Evolutionary conservation across 305 asterid genomes (phyloP).

Genomic region (Rubia peregrina): DNA sequence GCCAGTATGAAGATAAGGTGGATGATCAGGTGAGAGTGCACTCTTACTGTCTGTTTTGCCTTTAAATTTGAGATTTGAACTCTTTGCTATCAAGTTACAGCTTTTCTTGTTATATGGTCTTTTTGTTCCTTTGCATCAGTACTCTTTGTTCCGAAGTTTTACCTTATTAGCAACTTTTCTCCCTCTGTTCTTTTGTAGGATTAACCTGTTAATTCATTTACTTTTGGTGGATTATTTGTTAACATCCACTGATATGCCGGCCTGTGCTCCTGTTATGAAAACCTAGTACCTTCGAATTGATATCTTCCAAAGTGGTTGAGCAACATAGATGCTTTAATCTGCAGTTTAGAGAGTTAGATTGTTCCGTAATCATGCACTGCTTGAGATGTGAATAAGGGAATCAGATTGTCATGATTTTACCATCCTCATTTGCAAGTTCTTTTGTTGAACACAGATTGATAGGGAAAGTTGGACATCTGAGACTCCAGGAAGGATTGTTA

Average conservation of each 20-base stretch:
- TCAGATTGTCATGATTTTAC: not conserved
- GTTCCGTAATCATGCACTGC: not conserved
- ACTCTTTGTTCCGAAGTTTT: not conserved
- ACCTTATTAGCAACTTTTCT: not conserved
- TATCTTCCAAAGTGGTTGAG: not conserved
- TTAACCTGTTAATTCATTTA: not conserved
- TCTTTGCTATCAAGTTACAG: not conserved
- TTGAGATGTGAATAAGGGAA: not conserved
- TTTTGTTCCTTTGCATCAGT: not conserved
- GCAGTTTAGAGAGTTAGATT: not conserved
- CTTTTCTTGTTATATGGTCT: not conserved
- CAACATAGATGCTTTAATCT: not conserved
- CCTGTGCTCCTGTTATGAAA: not conserved
- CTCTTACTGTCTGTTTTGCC: not conserved
- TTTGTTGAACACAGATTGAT: conserved; percentile 28
- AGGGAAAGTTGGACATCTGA: conserved; percentile 13
- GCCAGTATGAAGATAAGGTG: conserved; percentile 39
- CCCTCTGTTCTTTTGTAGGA: not conserved
- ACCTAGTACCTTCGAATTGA: not conserved
- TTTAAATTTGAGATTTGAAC: not conserved
- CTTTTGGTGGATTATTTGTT: conserved; percentile 1
- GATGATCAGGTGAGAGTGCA: conserved; percentile 36
- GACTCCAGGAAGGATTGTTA: conserved; percentile 29
- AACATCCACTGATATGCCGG: not conserved
- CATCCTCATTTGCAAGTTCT: conserved; percentile 4